Percentiles rank a stretch among this genome's conserved stretches.
Conservation (phyloP, 495 filamentous ascomycete species). For the Chaetomium tenue region DNA sequence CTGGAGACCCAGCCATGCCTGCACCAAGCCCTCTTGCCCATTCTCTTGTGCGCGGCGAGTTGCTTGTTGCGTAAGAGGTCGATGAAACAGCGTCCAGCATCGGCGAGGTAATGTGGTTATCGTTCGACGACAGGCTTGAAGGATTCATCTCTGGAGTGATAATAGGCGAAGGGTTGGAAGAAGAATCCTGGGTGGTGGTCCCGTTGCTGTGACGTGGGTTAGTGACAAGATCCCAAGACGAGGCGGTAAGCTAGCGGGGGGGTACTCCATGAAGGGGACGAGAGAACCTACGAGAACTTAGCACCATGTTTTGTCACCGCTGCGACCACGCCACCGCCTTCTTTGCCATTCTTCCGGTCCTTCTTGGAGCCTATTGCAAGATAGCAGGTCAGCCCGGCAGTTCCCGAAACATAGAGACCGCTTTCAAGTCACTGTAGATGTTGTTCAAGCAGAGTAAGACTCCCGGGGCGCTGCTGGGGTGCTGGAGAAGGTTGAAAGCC, state of each 20-base stretch:
- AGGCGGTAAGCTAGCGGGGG: background rate
- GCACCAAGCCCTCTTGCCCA: slow-evolving; percentile 50
- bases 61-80: slow-evolving; percentile 47
- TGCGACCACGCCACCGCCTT: slow-evolving; percentile 50
- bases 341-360: slow-evolving; percentile 54
- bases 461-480: background rate
- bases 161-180: slow-evolving; percentile 43
- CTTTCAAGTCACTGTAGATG: background rate
- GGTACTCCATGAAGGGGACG: slow-evolving; percentile 9
- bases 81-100: slow-evolving; percentile 47
- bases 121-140: slow-evolving; percentile 37
- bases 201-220: slow-evolving; percentile 34
- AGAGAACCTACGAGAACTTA: slow-evolving; percentile 48
- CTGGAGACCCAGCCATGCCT: slow-evolving; percentile 53
- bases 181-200: slow-evolving; percentile 37
- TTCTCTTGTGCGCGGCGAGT: slow-evolving; percentile 51
- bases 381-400: slow-evolving; percentile 20
- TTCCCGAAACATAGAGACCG: background rate
- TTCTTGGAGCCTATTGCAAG: slow-evolving; percentile 45
- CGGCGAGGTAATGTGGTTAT: slow-evolving; percentile 41
- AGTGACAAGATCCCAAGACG: slow-evolving; percentile 22
- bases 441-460: background rate
- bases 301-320: slow-evolving; percentile 53
- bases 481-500: background rate
- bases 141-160: slow-evolving; percentile 46